phyloP scores from a whole-genome alignment of 495 filamentous ascomycete species.

The Trichoderma parareesei region DNA sequence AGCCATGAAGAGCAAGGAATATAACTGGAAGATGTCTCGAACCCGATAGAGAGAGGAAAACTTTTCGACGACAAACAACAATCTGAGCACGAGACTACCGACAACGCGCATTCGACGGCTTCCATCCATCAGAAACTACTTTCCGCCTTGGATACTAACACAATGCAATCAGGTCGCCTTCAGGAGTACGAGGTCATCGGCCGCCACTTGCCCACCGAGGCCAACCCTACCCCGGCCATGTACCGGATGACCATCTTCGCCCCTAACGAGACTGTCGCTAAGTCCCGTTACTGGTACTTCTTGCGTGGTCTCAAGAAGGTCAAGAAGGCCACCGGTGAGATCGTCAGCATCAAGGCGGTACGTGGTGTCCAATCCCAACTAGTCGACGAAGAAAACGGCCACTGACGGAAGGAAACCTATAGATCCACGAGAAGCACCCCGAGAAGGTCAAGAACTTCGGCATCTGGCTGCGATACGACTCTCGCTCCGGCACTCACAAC shows the following conservation, averaged over 20 bases:
- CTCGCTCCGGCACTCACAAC: constrained; percentile 99
- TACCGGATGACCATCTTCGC: constrained; percentile 99
- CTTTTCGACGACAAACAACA: not conserved
- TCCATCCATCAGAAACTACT: constrained; percentile 14
- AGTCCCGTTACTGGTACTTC: constrained; percentile 99
- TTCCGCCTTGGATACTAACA: not conserved
- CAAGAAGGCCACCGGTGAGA: constrained; percentile 99
- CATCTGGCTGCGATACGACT: constrained; percentile 99
- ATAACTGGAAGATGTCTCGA: not conserved
- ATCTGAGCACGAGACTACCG: not conserved
- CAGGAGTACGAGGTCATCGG: constrained; percentile 99
- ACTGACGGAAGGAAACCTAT: constrained; percentile 10
- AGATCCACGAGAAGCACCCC: constrained; percentile 98
- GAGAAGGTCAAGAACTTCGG: constrained; percentile 99
- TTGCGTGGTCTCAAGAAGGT: constrained; percentile 96
- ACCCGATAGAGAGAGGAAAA: not conserved
- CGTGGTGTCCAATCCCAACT: constrained; percentile 25
- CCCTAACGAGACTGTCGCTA: constrained; percentile 92
- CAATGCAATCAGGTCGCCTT: constrained; percentile 69
- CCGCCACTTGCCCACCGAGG: constrained; percentile 94
- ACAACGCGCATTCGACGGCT: not conserved
- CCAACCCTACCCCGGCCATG: constrained; percentile 90
- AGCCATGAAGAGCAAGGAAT: not conserved
- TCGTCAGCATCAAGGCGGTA: constrained; percentile 94
- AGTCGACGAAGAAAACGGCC: constrained; percentile 12